A percentile compares a stretch with the other conserved stretches of the same genome.
Conservation (phyloP, 208 protist species). For the Trichomonas tenax region DNA sequence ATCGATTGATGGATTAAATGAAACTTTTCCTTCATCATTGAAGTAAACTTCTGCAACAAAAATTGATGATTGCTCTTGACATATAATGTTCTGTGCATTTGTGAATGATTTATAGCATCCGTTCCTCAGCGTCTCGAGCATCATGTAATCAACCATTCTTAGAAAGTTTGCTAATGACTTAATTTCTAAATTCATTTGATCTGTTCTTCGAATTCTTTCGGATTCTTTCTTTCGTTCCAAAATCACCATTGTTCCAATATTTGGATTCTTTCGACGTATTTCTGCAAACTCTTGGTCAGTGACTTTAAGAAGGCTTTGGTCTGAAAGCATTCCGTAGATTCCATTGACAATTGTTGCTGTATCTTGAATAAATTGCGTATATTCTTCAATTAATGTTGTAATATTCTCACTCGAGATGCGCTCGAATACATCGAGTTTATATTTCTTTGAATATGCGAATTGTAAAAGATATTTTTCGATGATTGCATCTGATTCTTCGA, state of each 20-base stretch:
- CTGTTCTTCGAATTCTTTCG: background rate
- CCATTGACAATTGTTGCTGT: background rate
- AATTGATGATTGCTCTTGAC: constrained; percentile 4
- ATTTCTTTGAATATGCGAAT: background rate
- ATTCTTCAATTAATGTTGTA: background rate
- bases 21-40: background rate
- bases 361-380: background rate
- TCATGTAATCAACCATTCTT: constrained; percentile 8
- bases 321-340: background rate
- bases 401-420: background rate
- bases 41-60: background rate
- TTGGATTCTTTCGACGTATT: background rate
- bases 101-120: background rate
- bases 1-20: background rate
- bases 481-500: background rate
- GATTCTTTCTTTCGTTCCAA: background rate
- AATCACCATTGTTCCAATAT: background rate
- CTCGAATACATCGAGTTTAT: background rate
- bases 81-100: background rate
- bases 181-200: background rate
- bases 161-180: background rate
- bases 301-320: background rate
- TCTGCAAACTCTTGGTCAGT: background rate
- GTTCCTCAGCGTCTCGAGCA: background rate
- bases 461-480: background rate